Conservation (phyloP, 208 protist genomes). For the Endotrypanum monterogeii region DNA sequence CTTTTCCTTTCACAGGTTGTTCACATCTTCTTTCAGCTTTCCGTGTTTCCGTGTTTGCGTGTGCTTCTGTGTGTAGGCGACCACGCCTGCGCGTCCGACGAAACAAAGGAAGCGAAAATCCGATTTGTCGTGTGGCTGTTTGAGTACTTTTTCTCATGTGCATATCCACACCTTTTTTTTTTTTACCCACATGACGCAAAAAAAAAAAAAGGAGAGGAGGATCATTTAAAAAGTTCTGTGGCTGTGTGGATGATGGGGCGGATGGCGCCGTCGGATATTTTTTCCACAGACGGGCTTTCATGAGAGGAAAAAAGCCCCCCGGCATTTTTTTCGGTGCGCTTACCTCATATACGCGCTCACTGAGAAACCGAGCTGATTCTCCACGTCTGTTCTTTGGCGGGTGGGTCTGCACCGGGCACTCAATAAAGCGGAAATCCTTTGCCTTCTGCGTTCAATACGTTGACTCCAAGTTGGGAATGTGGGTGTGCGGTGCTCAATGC, state of each 20-base stretch:
- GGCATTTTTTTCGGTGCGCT: neutral
- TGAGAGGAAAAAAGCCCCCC: neutral
- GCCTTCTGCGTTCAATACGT: neutral
- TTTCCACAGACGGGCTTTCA: neutral
- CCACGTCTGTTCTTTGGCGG: neutral
- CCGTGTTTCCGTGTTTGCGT: neutral
- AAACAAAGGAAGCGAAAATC: neutral
- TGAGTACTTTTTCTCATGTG: slow-evolving; percentile 1
- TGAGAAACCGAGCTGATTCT: neutral
- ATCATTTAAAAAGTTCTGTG: neutral
- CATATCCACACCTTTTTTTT: slow-evolving; percentile 3
- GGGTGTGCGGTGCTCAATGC: neutral
- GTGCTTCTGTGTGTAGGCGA: slow-evolving; percentile 1
- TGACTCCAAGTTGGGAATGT: neutral
- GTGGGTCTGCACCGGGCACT: neutral
- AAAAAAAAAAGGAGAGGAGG: no score
- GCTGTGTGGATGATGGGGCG: neutral
- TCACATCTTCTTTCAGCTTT: slow-evolving; percentile 23
- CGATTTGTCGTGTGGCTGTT: neutral
- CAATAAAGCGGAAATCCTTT: neutral
- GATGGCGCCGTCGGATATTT: no score
- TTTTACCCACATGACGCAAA: slow-evolving; percentile 8
- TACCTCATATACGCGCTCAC: neutral
- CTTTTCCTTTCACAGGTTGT: slow-evolving; percentile 21
- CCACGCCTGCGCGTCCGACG: neutral